Evolutionary conservation across 78 protist species (phyloP), one percentile per base, ranked within the genome.

Genomic region (Anaeramoeba flamelloides): DNA sequence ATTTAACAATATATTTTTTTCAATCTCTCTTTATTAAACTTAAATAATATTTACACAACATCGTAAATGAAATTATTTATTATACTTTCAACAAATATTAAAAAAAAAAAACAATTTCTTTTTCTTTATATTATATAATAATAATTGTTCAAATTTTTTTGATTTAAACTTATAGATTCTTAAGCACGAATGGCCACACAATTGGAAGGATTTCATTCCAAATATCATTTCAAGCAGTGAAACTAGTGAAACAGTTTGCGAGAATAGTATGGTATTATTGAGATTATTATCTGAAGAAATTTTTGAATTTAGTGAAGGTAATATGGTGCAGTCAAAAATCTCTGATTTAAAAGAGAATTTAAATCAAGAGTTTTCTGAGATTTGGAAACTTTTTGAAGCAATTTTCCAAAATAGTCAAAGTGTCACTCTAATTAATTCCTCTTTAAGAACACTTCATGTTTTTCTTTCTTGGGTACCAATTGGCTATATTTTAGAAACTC

Each of bases 181-280:
- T 69, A 97, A 95, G 85, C 91, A 94, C 38, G 98, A 96, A 40
- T 97, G 99, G 99, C 96, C 98, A 31, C 84, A 86, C 12, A 53
- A 89, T 65, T 97, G 99, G 99, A 83, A 86, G 0, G 38, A 86
- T 17, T 96, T 97, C 84, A 86, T 97, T 40, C 86, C 90, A 12
- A 98, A 97, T 36, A 82, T 97, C 36, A 91, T 92, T 2, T 85
- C 83, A 17, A 77, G 95, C 4, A 64, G 90, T n/a, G 81, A 80
- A 32, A 86, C 90, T 1, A 88, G 40, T 82, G 97, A 90, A 75
- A 32, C 90, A 0, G 41, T 97, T 39, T 93, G 98, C 78, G 93
- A 92, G 78, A 97, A 97, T 89, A 96, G 90, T 85, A 90, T 97
- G 94, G 41, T 31, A 38, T 90, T 97, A 69, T 85, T 97, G 39